Conservation (phyloP, 2,329 filamentous ascomycete genomes). For the Colletotrichum liriopes region DNA sequence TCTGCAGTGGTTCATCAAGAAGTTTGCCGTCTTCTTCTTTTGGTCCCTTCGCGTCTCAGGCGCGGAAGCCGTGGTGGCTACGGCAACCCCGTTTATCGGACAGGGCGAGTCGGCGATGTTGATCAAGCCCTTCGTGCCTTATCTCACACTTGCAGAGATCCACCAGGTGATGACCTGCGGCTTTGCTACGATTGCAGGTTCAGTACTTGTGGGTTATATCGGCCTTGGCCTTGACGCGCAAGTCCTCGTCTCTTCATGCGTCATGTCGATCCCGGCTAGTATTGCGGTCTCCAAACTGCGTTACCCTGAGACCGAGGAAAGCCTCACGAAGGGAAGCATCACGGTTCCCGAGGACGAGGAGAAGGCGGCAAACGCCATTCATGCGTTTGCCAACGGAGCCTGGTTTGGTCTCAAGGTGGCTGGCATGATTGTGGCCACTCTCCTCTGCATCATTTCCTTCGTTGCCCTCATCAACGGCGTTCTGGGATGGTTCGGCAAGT, state of each 20-base stretch:
- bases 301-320: conserved; percentile 81
- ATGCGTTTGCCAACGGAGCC: conserved; percentile 82
- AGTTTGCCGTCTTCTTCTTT: conserved; percentile 84
- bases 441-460: conserved; percentile 82
- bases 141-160: conserved; percentile 80
- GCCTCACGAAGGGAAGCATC: conserved; percentile 78
- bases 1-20: conserved; percentile 81
- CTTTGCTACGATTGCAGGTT: conserved; percentile 83
- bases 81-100: conserved; percentile 84
- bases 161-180: conserved; percentile 84
- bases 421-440: conserved; percentile 80
- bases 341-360: conserved; percentile 78
- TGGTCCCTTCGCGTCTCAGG: conserved; percentile 82
- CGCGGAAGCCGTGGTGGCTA: conserved; percentile 82
- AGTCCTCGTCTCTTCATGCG: conserved; percentile 80
- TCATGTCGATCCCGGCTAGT: conserved; percentile 84
- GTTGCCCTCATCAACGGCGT: conserved; percentile 78
- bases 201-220: conserved; percentile 81
- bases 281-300: conserved; percentile 81
- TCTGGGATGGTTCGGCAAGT: conserved; percentile 81
- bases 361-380: conserved; percentile 75
- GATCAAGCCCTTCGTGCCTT: conserved; percentile 80
- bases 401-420: conserved; percentile 84
- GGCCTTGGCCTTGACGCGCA: conserved; percentile 78
- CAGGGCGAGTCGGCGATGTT: conserved; percentile 85